Evolutionary conservation across 306 rosid genomes (phyloP).

Genomic region (Cyclanthera cordifolia): DNA sequence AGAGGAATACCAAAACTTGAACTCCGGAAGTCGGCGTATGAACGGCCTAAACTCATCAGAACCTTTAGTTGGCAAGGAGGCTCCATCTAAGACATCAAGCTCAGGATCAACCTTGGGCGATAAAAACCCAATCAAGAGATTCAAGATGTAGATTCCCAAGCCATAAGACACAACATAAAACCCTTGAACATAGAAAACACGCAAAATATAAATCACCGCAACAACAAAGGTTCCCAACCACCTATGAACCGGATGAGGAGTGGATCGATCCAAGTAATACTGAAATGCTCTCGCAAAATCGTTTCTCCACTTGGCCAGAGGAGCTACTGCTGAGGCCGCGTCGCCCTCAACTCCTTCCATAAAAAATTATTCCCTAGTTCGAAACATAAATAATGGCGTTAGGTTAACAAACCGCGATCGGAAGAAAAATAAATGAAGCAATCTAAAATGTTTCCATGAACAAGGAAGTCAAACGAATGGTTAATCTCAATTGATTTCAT

Average conservation of each 20-base stretch:
- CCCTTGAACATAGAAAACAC: constrained; percentile 48
- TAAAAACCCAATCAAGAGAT: constrained; percentile 55
- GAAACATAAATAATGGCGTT: not conserved
- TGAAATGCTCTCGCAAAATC: constrained; percentile 41
- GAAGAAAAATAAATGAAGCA: not conserved
- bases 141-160: constrained; percentile 46
- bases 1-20: constrained; percentile 53
- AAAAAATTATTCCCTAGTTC: constrained; percentile 11
- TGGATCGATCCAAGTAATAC: constrained; percentile 50
- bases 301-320: constrained; percentile 44
- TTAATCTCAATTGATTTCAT: not conserved
- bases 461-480: not conserved
- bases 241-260: constrained; percentile 45
- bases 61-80: constrained; percentile 48
- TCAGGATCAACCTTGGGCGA: constrained; percentile 64
- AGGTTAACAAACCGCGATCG: not conserved
- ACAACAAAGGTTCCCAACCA: constrained; percentile 50
- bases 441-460: not conserved
- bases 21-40: constrained; percentile 67
- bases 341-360: constrained; percentile 51
- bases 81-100: constrained; percentile 48
- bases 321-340: constrained; percentile 27
- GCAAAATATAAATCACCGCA: constrained; percentile 32
- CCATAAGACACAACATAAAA: constrained; percentile 56
- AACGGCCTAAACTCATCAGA: constrained; percentile 64